A percentile compares a stretch with the other conserved stretches of the same genome.
phyloP scores from a whole-genome alignment of 2,329 filamentous ascomycete genomes.

The Diaporthe sp. region DNA sequence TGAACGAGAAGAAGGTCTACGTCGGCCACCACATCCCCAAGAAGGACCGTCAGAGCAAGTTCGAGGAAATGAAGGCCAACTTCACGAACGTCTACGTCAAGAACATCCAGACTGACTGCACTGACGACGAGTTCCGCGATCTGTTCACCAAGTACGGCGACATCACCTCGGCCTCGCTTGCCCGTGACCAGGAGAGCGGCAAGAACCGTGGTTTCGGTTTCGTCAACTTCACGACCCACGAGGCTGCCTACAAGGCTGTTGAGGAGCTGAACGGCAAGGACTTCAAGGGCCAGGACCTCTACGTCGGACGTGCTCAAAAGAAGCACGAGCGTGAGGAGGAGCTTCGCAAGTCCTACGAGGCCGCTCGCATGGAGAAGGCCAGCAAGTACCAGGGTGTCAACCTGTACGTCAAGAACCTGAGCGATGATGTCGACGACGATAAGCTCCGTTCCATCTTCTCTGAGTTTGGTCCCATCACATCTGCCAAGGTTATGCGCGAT shows the following conservation, averaged over 20 bases:
- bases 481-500: slow-evolving; percentile 99
- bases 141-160: slow-evolving; percentile 94
- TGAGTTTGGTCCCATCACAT: slow-evolving; percentile 94
- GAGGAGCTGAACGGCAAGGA: slow-evolving; percentile 93
- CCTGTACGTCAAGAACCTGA: slow-evolving; percentile 99
- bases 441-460: slow-evolving; percentile 95
- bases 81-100: slow-evolving; percentile 99
- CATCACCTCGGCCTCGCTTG: slow-evolving; percentile 95
- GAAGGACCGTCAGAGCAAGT: slow-evolving; percentile 99
- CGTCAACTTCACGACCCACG: slow-evolving; percentile 95
- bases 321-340: slow-evolving; percentile 99
- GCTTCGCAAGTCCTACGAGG: slow-evolving; percentile 98
- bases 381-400: slow-evolving; percentile 99
- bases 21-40: slow-evolving; percentile 99
- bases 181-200: slow-evolving; percentile 84
- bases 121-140: slow-evolving; percentile 93
- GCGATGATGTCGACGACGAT: slow-evolving; percentile 97
- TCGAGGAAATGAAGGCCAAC: slow-evolving; percentile 99
- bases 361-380: slow-evolving; percentile 96
- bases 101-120: slow-evolving; percentile 89
- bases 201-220: slow-evolving; percentile 97
- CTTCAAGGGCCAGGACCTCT: slow-evolving; percentile 94
- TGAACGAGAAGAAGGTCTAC: slow-evolving; percentile 99
- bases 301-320: slow-evolving; percentile 99
- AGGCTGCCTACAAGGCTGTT: slow-evolving; percentile 86